Evolutionary conservation across 2,329 filamentous ascomycete genomes (phyloP), one percentile per base, ranked within the genome.

Genomic region (Diaporthe australafricana): DNA sequence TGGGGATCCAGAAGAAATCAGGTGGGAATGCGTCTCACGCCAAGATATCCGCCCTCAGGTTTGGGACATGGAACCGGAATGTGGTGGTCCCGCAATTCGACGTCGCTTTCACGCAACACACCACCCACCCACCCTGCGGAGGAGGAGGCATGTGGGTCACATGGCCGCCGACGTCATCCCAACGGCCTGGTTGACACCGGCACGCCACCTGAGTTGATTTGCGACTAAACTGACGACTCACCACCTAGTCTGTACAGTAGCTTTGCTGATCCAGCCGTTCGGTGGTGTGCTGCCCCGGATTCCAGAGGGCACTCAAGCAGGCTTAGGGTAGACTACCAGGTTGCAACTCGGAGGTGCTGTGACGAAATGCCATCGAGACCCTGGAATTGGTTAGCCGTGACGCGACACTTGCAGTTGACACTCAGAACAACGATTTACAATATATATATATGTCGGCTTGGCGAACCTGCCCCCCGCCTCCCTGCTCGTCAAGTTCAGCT

Each of bases 71-170:
- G 38, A 17, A 11, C 11, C 42, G 57, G 57, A 17, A 48, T 48
- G 57, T 48, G 57, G 57, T 48, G 57, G 57, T 63, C 57, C 57
- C 57, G 42, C 60, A 63, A 48, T 63, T 48, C 60, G n/a, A 48
- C 42, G 60, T 63, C 42, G 60, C 27, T 35, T 35, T 35, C 60
- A 48, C 60, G 27, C 60, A 63, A 63, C 60, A 48, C 20, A 35
- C 32, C 32, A 35, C 32, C 32, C 5, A 5, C 32, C 5, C 30
- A 20, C 32, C 5, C 30, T 12, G 17, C 57, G 40, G 25, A 47
- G 9, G 60, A 48, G 22, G 27, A 62, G 14, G 25, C 9, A 47
- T 48, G 57, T 63, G 57, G 60, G 60, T 42, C 42, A 63, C 60
- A 48, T 11, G 5, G 32, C 32, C 9, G 27, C 27, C 60, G 60